A percentile compares a stretch with the other conserved stretches of the same genome.
Conservation (phyloP, 352 stramenopile species). For the Phytophthora pisi region DNA sequence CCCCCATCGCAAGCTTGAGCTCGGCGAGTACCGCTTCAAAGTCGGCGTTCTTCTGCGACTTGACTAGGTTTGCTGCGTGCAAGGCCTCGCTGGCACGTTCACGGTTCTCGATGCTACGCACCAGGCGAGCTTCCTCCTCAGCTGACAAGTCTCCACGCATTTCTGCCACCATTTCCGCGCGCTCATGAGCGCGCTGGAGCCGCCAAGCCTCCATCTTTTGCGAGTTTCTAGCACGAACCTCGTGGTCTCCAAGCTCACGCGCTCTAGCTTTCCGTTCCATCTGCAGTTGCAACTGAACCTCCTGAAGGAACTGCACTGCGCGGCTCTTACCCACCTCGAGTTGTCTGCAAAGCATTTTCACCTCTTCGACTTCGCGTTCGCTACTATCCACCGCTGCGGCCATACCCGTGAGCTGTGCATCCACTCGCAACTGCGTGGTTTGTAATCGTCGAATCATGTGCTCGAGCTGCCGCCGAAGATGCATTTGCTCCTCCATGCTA, state of each 20-base stretch:
- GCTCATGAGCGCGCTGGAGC: slow-evolving; percentile 71
- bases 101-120: slow-evolving; percentile 68
- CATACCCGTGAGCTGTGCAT: slow-evolving; percentile 75
- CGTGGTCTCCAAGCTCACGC: slow-evolving; percentile 72
- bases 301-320: slow-evolving; percentile 79
- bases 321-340: slow-evolving; percentile 78
- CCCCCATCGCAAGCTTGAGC: slow-evolving; percentile 73
- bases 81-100: slow-evolving; percentile 70
- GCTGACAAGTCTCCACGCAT: slow-evolving; percentile 72
- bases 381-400: slow-evolving; percentile 68
- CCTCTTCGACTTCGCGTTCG: slow-evolving; percentile 67
- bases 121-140: slow-evolving; percentile 62
- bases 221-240: slow-evolving; percentile 80
- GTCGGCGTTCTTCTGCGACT: slow-evolving; percentile 72
- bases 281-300: slow-evolving; percentile 79
- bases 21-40: slow-evolving; percentile 69
- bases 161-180: slow-evolving; percentile 77
- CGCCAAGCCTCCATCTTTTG: slow-evolving; percentile 86
- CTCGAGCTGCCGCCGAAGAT: slow-evolving; percentile 70
- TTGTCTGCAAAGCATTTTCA: slow-evolving; percentile 76
- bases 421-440: slow-evolving; percentile 72
- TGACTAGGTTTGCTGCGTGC: slow-evolving; percentile 65
- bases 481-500: slow-evolving; percentile 85
- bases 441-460: slow-evolving; percentile 85
- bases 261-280: slow-evolving; percentile 66